phyloP scores from a whole-genome alignment of 176 grass and related monocot species.

The Melocanna baccifera region DNA sequence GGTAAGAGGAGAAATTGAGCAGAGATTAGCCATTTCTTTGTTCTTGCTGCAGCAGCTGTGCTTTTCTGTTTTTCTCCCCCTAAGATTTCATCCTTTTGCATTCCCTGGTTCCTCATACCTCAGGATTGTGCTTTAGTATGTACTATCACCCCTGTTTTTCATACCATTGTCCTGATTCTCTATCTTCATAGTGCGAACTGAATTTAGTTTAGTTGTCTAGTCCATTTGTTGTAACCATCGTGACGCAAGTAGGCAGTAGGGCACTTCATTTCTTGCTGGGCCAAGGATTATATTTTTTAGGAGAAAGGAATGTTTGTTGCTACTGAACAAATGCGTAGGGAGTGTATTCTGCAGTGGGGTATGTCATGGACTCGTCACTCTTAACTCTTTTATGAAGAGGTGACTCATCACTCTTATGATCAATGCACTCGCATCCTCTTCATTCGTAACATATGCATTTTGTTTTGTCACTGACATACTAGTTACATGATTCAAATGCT shows the following conservation, averaged over 20 bases:
- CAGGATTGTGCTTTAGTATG: not conserved
- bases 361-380: not conserved
- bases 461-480: no score
- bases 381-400: no score
- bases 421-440: no score
- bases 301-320: slow-evolving; percentile 17
- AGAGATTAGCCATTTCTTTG: no score
- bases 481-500: no score
- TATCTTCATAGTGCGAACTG: slow-evolving; percentile 19
- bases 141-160: slow-evolving; percentile 2
- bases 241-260: slow-evolving; percentile 31
- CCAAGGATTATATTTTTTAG: slow-evolving; percentile 36
- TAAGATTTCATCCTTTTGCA: no score
- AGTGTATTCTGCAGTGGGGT: slow-evolving; percentile 35
- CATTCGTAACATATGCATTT: no score
- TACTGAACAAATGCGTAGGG: slow-evolving; percentile 33
- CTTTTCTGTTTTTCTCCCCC: no score
- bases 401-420: no score
- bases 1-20: no score
- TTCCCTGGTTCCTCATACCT: no score
- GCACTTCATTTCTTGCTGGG: slow-evolving; percentile 31
- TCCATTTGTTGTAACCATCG: slow-evolving; percentile 25
- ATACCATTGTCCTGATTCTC: slow-evolving; percentile 16
- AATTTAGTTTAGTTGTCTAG: slow-evolving; percentile 15
- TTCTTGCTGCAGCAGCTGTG: no score